Percentiles rank a stretch among this genome's conserved stretches.
These are phyloP conservation scores for Penicillium angulare DNA, from an alignment of 495 filamentous ascomycete genomes.

Conservation along the genomic window DNA sequence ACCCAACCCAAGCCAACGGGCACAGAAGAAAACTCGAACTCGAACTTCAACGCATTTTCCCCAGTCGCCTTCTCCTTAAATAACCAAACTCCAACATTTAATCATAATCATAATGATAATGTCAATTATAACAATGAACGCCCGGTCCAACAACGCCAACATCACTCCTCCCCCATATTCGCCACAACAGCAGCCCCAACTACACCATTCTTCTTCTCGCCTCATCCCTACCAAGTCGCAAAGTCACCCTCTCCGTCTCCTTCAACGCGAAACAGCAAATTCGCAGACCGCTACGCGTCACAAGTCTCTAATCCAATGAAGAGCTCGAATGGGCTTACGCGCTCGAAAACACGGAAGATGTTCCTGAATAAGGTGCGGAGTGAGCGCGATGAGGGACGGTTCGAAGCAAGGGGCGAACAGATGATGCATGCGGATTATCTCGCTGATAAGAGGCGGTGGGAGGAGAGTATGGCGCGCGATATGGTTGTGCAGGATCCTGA, in stretches of 20 bases:
- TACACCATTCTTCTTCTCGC: not conserved
- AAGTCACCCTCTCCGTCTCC: constrained; percentile 8
- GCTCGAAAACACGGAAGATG: constrained; percentile 44
- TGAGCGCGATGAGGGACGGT: constrained; percentile 64
- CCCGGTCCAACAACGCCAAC: constrained; percentile 5
- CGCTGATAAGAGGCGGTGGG: constrained; percentile 50
- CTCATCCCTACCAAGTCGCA: not conserved
- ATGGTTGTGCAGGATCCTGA: constrained; percentile 25
- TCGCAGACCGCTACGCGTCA: constrained; percentile 28
- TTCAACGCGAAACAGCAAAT: constrained; percentile 16
- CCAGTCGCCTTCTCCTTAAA: constrained; percentile 15
- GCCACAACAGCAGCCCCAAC: constrained; percentile 4
- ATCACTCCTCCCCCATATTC: constrained; percentile 6
- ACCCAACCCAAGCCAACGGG: constrained; percentile 10
- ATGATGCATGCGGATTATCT: constrained; percentile 50
- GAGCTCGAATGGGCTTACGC: constrained; percentile 21
- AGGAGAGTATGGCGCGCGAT: constrained; percentile 42
- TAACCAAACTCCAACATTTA: no score
- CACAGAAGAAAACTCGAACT: constrained; percentile 10
- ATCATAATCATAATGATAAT: no score
- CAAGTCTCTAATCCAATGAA: constrained; percentile 30
- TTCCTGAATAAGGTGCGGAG: constrained; percentile 79
- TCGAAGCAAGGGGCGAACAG: constrained; percentile 74
- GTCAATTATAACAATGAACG: no score
- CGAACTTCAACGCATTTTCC: not conserved